Conservation (phyloP, 2,329 filamentous ascomycete species). For the Penicillium nordicum region DNA sequence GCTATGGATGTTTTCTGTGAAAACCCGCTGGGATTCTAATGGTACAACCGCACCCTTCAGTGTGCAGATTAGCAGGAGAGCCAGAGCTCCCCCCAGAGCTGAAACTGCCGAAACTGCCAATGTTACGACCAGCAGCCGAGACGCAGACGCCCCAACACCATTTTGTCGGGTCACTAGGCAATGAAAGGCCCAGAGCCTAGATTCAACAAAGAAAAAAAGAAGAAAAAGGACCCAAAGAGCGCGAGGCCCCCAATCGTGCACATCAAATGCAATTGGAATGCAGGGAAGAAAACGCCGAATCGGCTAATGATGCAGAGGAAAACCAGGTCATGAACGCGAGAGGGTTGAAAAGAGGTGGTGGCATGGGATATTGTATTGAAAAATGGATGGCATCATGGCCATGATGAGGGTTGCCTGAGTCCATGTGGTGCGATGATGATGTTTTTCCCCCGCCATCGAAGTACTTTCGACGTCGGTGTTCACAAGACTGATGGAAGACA, state of each 20-base stretch:
- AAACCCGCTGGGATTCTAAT: constrained; percentile 11
- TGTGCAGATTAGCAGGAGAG: constrained; percentile 9
- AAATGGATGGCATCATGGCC: constrained; percentile 2
- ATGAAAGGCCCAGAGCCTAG: constrained; percentile 6
- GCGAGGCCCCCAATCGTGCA: not conserved
- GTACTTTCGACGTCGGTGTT: constrained; percentile 8
- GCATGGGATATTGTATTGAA: constrained; percentile 16
- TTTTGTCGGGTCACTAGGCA: constrained; percentile 1
- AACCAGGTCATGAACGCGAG: constrained; percentile 10
- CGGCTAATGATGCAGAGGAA: constrained; percentile 23
- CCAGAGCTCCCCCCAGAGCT: not conserved
- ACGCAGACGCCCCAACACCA: constrained; percentile 12
- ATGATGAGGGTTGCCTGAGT: constrained; percentile 6
- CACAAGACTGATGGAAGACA: constrained; percentile 12
- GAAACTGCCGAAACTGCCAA: constrained; percentile 6
- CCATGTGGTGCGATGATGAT: constrained; percentile 4
- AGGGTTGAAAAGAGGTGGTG: constrained; percentile 4
- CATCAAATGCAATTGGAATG: constrained; percentile 13
- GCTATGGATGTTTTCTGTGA: constrained; percentile 21
- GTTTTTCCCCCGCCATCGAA: constrained; percentile 5
- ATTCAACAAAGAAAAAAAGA: not conserved
- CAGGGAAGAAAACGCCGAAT: constrained; percentile 17
- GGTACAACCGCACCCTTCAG: constrained; percentile 14
- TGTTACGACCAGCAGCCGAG: constrained; percentile 17
- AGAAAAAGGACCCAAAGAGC: not conserved